These are phyloP conservation scores for Trichosporon faecale DNA, from an alignment of 1,284 basidiomycete genomes.

Conservation along the genomic window DNA sequence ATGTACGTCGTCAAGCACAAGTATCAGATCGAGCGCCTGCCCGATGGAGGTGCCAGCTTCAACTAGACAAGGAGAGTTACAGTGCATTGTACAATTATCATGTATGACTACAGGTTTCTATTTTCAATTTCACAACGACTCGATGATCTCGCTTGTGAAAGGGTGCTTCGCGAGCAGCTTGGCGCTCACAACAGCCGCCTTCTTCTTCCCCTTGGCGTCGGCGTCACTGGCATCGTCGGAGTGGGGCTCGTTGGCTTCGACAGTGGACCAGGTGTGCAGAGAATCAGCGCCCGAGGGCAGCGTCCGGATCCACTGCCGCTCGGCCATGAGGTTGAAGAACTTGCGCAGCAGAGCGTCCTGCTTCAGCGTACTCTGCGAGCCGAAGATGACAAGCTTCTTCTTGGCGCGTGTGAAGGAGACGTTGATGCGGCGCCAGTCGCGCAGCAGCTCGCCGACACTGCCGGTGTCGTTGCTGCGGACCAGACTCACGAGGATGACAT, in stretches of 20 bases:
- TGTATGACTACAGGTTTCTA: constrained; percentile 23
- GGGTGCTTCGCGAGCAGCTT: constrained; percentile 15
- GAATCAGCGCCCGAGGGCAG: constrained; percentile 60
- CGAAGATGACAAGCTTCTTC: constrained; percentile 84
- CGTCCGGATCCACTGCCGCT: constrained; percentile 64
- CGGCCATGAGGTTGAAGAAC: constrained; percentile 72
- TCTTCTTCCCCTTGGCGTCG: not conserved
- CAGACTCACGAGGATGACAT: constrained; percentile 88
- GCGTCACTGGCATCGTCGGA: not conserved
- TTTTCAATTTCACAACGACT: constrained; percentile 16
- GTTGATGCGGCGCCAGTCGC: constrained; percentile 93
- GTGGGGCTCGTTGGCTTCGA: constrained; percentile 2
- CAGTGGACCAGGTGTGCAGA: constrained; percentile 25
- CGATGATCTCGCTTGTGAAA: constrained; percentile 33
- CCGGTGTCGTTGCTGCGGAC: constrained; percentile 78
- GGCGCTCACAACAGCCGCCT: constrained; percentile 6
- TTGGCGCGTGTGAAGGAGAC: constrained; percentile 93
- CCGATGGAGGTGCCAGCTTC: constrained; percentile 58
- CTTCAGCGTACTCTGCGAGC: constrained; percentile 70
- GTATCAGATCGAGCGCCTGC: constrained; percentile 89
- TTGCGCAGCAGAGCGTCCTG: constrained; percentile 60
- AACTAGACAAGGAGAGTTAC: constrained; percentile 16
- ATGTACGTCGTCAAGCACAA: constrained; percentile 91
- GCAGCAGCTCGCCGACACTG: constrained; percentile 82
- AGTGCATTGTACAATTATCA: constrained; percentile 10